Evolutionary conservation across 2,329 filamentous ascomycete genomes (phyloP).

Genomic region (Clonostachys solani): DNA sequence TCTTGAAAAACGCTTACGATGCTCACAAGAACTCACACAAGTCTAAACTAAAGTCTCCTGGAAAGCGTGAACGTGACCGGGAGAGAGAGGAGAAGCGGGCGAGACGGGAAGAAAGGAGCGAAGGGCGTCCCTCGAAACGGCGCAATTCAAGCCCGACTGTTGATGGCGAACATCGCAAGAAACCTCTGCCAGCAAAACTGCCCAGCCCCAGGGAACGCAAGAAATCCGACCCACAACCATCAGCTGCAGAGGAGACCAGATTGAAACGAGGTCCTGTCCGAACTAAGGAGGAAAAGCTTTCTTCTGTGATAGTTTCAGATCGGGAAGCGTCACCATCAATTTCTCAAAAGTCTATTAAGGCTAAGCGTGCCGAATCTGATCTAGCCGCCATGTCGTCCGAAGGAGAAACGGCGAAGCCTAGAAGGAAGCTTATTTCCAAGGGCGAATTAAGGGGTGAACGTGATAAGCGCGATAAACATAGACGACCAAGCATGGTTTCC

Average conservation of each 20-base stretch:
- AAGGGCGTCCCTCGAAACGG: conserved; percentile 36
- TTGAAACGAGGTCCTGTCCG: conserved; percentile 48
- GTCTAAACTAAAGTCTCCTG: conserved; percentile 44
- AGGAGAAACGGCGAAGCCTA: conserved; percentile 53
- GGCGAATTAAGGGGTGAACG: conserved; percentile 56
- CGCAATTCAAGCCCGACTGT: conserved; percentile 43
- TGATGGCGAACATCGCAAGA: conserved; percentile 41
- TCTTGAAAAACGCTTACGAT: conserved; percentile 74
- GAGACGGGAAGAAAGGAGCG: conserved; percentile 38
- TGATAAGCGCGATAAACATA: conserved; percentile 54
- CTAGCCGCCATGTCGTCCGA: conserved; percentile 47
- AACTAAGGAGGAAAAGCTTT: conserved; percentile 46
- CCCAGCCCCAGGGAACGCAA: conserved; percentile 46
- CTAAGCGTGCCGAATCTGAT: conserved; percentile 52
- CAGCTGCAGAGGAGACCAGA: conserved; percentile 40
- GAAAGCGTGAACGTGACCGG: conserved; percentile 31
- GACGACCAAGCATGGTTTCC: conserved; percentile 54
- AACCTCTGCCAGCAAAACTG: conserved; percentile 23
- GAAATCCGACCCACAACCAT: conserved; percentile 33
- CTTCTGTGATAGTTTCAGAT: conserved; percentile 43
- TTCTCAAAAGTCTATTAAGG: conserved; percentile 42
- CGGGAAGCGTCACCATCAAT: conserved; percentile 46
- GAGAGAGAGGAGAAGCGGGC: conserved; percentile 37
- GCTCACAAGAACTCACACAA: conserved; percentile 52
- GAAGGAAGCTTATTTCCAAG: conserved; percentile 60